Evolutionary conservation across 176 grass and related monocot genomes (phyloP).

Genomic region (Elymus sibiricus): DNA sequence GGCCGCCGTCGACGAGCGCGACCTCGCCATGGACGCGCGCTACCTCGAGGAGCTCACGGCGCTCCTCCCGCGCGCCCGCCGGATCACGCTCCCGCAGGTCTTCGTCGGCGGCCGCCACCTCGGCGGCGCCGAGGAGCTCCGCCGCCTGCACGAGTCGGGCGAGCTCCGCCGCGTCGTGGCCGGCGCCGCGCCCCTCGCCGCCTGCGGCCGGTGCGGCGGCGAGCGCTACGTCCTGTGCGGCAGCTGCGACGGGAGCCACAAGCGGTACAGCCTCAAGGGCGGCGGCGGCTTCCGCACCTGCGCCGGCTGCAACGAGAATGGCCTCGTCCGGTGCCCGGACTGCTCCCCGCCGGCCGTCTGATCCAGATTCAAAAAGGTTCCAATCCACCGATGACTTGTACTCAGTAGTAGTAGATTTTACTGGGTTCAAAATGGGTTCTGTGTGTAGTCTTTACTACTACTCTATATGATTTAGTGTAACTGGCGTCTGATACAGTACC

Average conservation of each 20-base stretch:
- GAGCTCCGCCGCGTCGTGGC: slow-evolving; percentile 58
- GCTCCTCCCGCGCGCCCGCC: slow-evolving; percentile 36
- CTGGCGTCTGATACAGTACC: neutral
- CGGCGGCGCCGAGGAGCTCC: slow-evolving; percentile 58
- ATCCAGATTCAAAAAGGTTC: slow-evolving; percentile 38
- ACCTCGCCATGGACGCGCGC: slow-evolving; percentile 64
- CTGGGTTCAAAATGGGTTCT: slow-evolving; percentile 6
- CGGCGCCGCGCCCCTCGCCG: slow-evolving; percentile 11
- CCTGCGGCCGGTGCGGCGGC: slow-evolving; percentile 52
- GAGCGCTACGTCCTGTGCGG: slow-evolving; percentile 64
- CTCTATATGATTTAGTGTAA: slow-evolving; percentile 33
- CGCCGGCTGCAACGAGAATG: slow-evolving; percentile 92
- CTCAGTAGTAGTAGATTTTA: slow-evolving; percentile 16
- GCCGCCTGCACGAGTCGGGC: slow-evolving; percentile 63
- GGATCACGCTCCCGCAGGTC: slow-evolving; percentile 55
- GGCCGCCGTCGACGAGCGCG: slow-evolving; percentile 63
- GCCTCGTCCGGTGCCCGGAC: slow-evolving; percentile 84
- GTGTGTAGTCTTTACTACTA: slow-evolving; percentile 28
- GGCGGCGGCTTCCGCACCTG: slow-evolving; percentile 63
- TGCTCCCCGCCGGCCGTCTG: slow-evolving; percentile 55
- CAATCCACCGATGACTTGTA: neutral
- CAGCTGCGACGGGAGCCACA: slow-evolving; percentile 71
- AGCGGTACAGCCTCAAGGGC: slow-evolving; percentile 61
- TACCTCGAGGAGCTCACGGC: slow-evolving; percentile 56
- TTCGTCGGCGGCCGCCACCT: slow-evolving; percentile 70